phyloP scores from a whole-genome alignment of 208 protist species.

The Leishmania arabica region DNA sequence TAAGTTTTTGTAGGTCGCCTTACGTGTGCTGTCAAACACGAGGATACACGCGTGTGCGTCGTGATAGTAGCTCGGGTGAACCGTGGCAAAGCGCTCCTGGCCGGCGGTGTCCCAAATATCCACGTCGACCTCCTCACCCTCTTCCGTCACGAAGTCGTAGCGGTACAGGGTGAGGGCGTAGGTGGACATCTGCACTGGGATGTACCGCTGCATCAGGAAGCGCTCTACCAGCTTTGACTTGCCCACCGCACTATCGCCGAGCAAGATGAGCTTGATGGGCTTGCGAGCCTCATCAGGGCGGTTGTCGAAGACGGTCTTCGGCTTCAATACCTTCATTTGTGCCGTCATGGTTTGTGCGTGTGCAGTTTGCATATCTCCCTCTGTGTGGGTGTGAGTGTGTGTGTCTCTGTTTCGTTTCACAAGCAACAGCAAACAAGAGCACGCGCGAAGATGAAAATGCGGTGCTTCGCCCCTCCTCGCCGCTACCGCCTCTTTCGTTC shows the following conservation, averaged over 20 bases:
- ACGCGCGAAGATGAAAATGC: neutral
- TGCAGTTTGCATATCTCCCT: neutral
- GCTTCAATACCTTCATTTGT: constrained; percentile 46
- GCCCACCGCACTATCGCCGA: constrained; percentile 96
- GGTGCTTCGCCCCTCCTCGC: neutral
- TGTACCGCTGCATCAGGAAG: constrained; percentile 95
- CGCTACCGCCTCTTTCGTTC: neutral
- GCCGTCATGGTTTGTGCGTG: constrained; percentile 6
- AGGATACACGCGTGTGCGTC: constrained; percentile 93
- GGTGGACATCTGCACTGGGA: constrained; percentile 93
- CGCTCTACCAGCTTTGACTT: constrained; percentile 96
- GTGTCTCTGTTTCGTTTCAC: neutral
- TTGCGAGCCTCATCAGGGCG: constrained; percentile 76
- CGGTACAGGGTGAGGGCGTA: constrained; percentile 93
- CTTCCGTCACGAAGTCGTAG: constrained; percentile 85
- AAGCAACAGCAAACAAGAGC: neutral
- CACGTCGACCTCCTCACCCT: constrained; percentile 77
- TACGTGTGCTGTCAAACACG: constrained; percentile 95
- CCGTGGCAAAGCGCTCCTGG: constrained; percentile 92
- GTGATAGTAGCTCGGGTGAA: constrained; percentile 97
- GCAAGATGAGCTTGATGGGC: constrained; percentile 93
- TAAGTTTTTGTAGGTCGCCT: constrained; percentile 96
- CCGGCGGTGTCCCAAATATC: constrained; percentile 95
- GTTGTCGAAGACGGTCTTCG: constrained; percentile 77
- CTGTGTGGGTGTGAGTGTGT: neutral